Evolutionary conservation across 495 filamentous ascomycete species (phyloP).

Genomic region (Aspergillus heteromorphus): DNA sequence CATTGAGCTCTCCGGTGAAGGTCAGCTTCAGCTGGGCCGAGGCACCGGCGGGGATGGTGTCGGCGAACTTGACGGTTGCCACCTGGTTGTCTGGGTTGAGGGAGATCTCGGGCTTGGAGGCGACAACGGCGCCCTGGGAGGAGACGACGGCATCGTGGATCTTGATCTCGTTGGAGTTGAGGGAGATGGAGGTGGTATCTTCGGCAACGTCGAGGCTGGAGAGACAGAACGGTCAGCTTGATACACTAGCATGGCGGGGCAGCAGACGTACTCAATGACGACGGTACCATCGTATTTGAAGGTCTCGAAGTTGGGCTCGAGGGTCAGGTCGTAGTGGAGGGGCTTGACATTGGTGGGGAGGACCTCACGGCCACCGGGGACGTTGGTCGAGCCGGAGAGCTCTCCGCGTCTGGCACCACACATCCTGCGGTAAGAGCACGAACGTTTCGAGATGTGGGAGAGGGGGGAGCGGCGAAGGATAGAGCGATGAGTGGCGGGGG

Average conservation of each 20-base stretch:
- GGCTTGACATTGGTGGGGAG: constrained; percentile 65
- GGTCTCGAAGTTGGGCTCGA: constrained; percentile 60
- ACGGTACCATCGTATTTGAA: constrained; percentile 61
- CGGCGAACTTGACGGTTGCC: constrained; percentile 55
- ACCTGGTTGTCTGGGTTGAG: constrained; percentile 56
- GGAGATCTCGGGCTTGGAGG: constrained; percentile 47
- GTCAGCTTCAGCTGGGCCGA: constrained; percentile 55
- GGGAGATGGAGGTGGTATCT: constrained; percentile 76
- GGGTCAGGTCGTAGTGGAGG: constrained; percentile 59
- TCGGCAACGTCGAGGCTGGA: constrained; percentile 71
- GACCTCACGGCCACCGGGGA: constrained; percentile 54
- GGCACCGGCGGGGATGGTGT: constrained; percentile 51
- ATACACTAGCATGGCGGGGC: not conserved
- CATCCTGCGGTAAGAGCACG: constrained; percentile 50
- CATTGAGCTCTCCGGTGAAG: constrained; percentile 59
- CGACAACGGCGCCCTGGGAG: constrained; percentile 39
- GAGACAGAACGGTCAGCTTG: not conserved
- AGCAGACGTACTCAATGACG: constrained; percentile 51
- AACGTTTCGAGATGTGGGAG: constrained; percentile 35
- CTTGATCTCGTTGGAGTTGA: constrained; percentile 83
- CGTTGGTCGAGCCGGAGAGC: constrained; percentile 43
- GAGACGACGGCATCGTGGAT: constrained; percentile 69
- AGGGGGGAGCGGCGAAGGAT: constrained; percentile 23
- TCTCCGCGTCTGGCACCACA: constrained; percentile 39
- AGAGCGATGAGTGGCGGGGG: constrained; percentile 2